These are phyloP conservation scores for Lyophyllum decastes DNA, from an alignment of 768 basidiomycete species.

Conservation along the genomic window DNA sequence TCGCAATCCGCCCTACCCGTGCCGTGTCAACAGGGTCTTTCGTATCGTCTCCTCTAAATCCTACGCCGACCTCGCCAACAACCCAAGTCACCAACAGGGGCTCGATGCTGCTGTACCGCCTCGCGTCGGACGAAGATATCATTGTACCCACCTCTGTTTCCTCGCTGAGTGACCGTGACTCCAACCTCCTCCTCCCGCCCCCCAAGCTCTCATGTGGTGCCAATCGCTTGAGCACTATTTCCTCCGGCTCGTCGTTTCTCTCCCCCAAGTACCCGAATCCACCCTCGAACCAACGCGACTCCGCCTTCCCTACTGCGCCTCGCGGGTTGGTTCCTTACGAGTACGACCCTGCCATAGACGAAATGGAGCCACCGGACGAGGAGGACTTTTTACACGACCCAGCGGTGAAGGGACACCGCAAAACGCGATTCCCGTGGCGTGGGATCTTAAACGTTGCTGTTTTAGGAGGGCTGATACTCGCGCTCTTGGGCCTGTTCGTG, in stretches of 20 bases:
- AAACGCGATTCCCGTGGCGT: constrained; percentile 42
- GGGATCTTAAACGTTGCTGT: constrained; percentile 68
- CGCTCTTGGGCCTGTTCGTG: constrained; percentile 74
- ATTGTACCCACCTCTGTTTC: background rate
- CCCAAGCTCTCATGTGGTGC: constrained; percentile 11
- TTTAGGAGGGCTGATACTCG: constrained; percentile 59
- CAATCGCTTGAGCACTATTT: constrained; percentile 17
- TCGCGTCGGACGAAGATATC: constrained; percentile 20
- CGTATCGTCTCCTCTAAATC: constrained; percentile 18
- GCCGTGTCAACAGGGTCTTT: constrained; percentile 1
- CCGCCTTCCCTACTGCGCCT: constrained; percentile 19
- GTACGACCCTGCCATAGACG: constrained; percentile 65
- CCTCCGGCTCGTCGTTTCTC: constrained; percentile 13
- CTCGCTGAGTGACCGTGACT: background rate
- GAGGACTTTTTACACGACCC: constrained; percentile 80
- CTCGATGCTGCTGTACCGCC: constrained; percentile 26
- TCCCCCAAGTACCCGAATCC: constrained; percentile 15
- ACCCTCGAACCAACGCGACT: background rate
- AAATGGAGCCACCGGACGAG: constrained; percentile 58
- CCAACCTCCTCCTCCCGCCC: constrained; percentile 13
- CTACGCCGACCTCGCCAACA: background rate
- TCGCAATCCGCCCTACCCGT: background rate
- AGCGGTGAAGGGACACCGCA: constrained; percentile 30
- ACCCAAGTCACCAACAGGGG: constrained; percentile 14
- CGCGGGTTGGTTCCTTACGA: constrained; percentile 64